Evolutionary conservation across 805 yeast species (phyloP).

Genomic region (Peterozyma toletana): DNA sequence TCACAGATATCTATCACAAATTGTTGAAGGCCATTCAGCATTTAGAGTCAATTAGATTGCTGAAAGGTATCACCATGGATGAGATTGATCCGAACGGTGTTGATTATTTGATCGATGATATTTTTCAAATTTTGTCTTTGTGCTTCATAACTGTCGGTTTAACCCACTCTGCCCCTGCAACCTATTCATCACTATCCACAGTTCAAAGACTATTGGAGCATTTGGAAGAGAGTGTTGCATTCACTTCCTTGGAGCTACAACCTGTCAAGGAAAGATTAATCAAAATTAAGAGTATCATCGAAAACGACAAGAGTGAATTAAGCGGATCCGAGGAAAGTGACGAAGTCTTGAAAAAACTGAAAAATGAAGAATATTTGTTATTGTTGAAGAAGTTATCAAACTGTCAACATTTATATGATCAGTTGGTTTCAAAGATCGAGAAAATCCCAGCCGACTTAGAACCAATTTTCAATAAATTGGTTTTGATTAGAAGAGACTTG

Average conservation of each 20-base stretch:
- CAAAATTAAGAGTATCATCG: conserved; percentile 63
- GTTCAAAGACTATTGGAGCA: conserved; percentile 82
- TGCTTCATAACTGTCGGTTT: conserved; percentile 90
- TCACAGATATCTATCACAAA: conserved; percentile 48
- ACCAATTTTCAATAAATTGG: conserved; percentile 49
- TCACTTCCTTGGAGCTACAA: conserved; percentile 73
- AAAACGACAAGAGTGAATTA: conserved; percentile 44
- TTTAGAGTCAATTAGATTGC: conserved; percentile 45
- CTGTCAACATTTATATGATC: conserved; percentile 50
- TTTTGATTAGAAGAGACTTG: conserved; percentile 55
- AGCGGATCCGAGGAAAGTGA: conserved; percentile 19
- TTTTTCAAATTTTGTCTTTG: conserved; percentile 78
- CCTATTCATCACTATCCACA: conserved; percentile 83
- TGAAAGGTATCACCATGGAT: conserved; percentile 18
- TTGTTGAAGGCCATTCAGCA: conserved; percentile 49
- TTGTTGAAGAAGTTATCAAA: conserved; percentile 59
- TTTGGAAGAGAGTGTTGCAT: conserved; percentile 71
- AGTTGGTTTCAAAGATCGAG: conserved; percentile 49
- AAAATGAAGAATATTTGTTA: conserved; percentile 51
- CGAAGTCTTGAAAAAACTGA: conserved; percentile 15
- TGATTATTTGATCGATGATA: conserved; percentile 78
- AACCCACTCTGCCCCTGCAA: conserved; percentile 86
- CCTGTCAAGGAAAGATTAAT: conserved; percentile 70
- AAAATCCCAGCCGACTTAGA: conserved; percentile 44
- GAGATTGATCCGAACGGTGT: conserved; percentile 44